Evolutionary conservation across 192 early-diverging fungal genomes (phyloP), one percentile per base, ranked within the genome.

Genomic region (Chytriomyces hyalinus): DNA sequence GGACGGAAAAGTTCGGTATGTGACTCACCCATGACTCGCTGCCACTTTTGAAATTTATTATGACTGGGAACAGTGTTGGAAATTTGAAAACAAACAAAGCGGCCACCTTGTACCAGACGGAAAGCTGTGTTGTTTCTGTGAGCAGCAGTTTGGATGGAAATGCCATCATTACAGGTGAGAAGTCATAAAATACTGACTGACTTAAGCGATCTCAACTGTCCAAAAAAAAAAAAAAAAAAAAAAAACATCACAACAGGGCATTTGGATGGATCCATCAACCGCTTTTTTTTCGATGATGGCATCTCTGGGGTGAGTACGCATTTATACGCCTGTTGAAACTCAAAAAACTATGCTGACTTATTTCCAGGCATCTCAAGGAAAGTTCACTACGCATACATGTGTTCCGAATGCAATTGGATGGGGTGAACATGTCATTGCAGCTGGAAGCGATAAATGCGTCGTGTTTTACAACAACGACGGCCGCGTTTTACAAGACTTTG

Each of bases 61-160:
- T 61, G 2, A 26, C 13, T 85, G 84, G 88, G 89, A 15, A 78
- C 53, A 57, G 89, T 11, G 81, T 91, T 26, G 90, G 90, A 11
- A 90, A 91, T 61, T 76, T 91, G 57, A 91, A 91, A 67, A 86
- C 89, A 63, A 91, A 91, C 80, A 91, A 91, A 68, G 88, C 90
- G 20, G 90, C 90, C 17, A 91, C 90, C 6, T 73, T 91, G 36
- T 91, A 89, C 80, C 87, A 90, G 70, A 89, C 87, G 22, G 90
- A 91, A 15, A 80, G 76, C 53, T 87, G 82, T 64, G 90, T 91
- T 7, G 82, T 90, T 6, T 88, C 87, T 47, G 70, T 79, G 6
- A 78, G 84, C 11, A 88, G 84, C 64, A 88, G 82, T 64, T 62
- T 69, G 28, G 90, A 91, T 61, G 90, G 90, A 48, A 84, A 84